Evolutionary conservation across 768 basidiomycete species (phyloP).

Genomic region (Boletus barrowsii): DNA sequence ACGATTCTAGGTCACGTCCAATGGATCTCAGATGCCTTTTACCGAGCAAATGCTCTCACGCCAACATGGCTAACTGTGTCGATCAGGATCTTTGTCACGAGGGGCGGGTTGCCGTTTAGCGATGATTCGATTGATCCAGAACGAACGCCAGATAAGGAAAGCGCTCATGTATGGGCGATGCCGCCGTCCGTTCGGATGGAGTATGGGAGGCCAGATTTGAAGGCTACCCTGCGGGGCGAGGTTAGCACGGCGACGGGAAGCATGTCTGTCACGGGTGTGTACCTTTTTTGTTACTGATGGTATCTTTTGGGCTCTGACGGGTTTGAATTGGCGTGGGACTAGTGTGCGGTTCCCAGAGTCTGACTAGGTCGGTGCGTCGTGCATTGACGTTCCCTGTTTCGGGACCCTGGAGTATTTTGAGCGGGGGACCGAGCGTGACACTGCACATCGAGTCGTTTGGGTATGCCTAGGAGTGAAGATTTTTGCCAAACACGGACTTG

Average conservation of each 20-base stretch:
- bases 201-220: constrained; percentile 44
- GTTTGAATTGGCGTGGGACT: not conserved
- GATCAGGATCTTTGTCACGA: constrained; percentile 43
- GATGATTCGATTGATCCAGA: constrained; percentile 18
- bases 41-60: constrained; percentile 28
- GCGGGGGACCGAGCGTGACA: constrained; percentile 38
- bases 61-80: constrained; percentile 33
- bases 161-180: not conserved
- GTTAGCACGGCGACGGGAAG: constrained; percentile 34
- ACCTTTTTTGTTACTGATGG: not conserved
- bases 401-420: constrained; percentile 24
- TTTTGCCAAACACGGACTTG: too few relatives aligned
- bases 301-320: not conserved
- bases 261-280: constrained; percentile 49
- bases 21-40: constrained; percentile 45
- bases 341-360: constrained; percentile 50
- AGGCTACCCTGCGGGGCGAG: constrained; percentile 36
- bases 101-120: constrained; percentile 4
- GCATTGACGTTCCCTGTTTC: constrained; percentile 39
- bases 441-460: constrained; percentile 41
- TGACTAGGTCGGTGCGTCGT: constrained; percentile 38
- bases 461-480: constrained; percentile 27
- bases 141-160: constrained; percentile 16
- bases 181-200: constrained; percentile 27
- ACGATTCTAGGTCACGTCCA: constrained; percentile 32